Evolutionary conservation across 495 filamentous ascomycete species (phyloP), one percentile per base, ranked within the genome.

Genomic region (Aspergillus saccharolyticus): DNA sequence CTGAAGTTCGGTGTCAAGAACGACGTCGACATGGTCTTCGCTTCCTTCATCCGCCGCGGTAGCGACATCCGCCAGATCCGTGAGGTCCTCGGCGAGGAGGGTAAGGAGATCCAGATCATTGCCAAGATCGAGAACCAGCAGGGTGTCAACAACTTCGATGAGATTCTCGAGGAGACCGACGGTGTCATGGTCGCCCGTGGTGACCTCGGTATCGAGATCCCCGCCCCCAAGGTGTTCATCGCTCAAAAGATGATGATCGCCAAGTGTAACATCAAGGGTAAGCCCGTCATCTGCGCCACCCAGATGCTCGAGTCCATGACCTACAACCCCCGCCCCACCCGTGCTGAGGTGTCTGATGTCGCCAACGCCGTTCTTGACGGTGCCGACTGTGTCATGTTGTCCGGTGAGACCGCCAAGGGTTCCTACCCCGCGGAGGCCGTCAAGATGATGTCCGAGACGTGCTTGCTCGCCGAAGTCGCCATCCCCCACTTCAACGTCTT

Each of bases 201-300:
- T 77, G 94, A 98, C 67, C 80, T 98, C 42, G 94, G 94, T 78
- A 98, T 98, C 61, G 94, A 98, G 76, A 98, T 98, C 68, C 91
- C 94, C 18, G 91, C 95, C 42, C 89, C 93, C 53, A 95, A 98
- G 82, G 94, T 98, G 54, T 98, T 97, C 78, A 87, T 96, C 61
- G 94, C 94, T 48, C 94, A 98, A 83, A 98, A 98, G 86, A 97
- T 97, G 90, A 92, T 98, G 88, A 97, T 97, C 76, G 90, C 93
- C 72, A 97, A 97, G 86, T 97, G 95, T 83, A 98, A 98, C 82
- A 88, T 97, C 69, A 93, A 92, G 65, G 94, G 95, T 71, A 98
- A 98, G 83, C 94, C 94, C 60, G 90, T 91, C 68, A 96, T 97
- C 71, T 96, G 92, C 73, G 90, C 90, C 51, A 91, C 89, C 28